These are phyloP conservation scores for Colletotrichum magnum DNA, from an alignment of 2,329 filamentous ascomycete species.

Conservation along the genomic window DNA sequence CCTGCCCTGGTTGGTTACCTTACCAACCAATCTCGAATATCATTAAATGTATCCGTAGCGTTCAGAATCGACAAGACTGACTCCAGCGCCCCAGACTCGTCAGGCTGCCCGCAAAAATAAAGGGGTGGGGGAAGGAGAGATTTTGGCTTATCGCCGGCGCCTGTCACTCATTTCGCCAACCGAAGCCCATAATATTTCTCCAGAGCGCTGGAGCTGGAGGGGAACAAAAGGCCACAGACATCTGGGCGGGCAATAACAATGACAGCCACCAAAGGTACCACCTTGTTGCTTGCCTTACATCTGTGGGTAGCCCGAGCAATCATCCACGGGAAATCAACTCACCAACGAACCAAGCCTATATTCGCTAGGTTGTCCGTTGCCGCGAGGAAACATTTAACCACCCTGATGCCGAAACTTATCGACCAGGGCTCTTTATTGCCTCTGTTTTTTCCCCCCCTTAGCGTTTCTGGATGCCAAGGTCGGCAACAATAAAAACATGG, in stretches of 20 bases:
- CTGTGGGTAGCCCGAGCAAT: constrained; percentile 6
- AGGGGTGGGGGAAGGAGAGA: constrained; percentile 18
- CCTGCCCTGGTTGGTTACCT: not conserved
- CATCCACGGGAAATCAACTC: constrained; percentile 11
- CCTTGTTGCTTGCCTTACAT: not conserved
- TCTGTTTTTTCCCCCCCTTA: not conserved
- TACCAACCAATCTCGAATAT: constrained; percentile 7
- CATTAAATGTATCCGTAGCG: constrained; percentile 5
- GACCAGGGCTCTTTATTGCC: no score
- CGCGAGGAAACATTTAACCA: not conserved
- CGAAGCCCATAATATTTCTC: constrained; percentile 12
- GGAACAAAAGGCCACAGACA: constrained; percentile 20
- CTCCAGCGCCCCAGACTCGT: not conserved
- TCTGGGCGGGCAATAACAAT: constrained; percentile 6
- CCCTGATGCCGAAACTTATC: not conserved
- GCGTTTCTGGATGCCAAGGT: constrained; percentile 14
- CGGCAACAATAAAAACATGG: constrained; percentile 9
- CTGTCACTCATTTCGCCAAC: constrained; percentile 33
- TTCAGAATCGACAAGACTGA: not conserved
- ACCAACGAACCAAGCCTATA: constrained; percentile 1
- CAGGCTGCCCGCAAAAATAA: constrained; percentile 11
- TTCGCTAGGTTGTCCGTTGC: constrained; percentile 11
- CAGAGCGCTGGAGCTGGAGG: constrained; percentile 12
- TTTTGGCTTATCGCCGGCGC: constrained; percentile 19
- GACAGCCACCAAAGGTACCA: constrained; percentile 12